Conservation (phyloP, 306 rosid genomes). For the Cicer arietinum region DNA sequence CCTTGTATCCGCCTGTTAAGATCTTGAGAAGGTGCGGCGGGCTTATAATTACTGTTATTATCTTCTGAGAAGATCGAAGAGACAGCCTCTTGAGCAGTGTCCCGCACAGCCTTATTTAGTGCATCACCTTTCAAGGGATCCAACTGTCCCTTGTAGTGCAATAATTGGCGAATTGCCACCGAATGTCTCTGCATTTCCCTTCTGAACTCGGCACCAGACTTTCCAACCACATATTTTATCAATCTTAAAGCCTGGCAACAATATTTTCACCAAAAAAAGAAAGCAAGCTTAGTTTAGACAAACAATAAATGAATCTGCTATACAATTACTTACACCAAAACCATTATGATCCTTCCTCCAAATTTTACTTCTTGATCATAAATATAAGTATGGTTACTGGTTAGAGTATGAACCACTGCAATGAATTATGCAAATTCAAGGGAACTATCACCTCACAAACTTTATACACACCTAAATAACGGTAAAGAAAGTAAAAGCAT, state of each 20-base stretch:
- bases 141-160: constrained; percentile 88
- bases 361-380: not conserved
- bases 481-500: not conserved
- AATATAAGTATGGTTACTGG: not conserved
- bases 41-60: constrained; percentile 44
- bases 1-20: constrained; percentile 90
- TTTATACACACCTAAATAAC: not conserved
- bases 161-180: constrained; percentile 80
- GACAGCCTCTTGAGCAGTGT: constrained; percentile 86
- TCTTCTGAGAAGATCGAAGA: constrained; percentile 88
- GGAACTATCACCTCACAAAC: constrained; percentile 29
- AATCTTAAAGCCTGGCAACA: constrained; percentile 82
- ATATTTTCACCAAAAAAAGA: not conserved
- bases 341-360: constrained; percentile 23
- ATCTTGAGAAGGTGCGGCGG: constrained; percentile 78
- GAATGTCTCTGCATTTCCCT: constrained; percentile 99
- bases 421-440: constrained; percentile 8
- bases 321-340: constrained; percentile 24
- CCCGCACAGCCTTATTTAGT: constrained; percentile 90
- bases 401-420: constrained; percentile 1
- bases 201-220: constrained; percentile 96
- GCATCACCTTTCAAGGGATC: constrained; percentile 98
- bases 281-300: constrained; percentile 31
- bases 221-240: constrained; percentile 86
- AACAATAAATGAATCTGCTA: not conserved